Percentiles rank a stretch among this genome's conserved stretches.
Evolutionary conservation across 345 rosid genomes (phyloP).

Genomic region (Murraya paniculata): DNA sequence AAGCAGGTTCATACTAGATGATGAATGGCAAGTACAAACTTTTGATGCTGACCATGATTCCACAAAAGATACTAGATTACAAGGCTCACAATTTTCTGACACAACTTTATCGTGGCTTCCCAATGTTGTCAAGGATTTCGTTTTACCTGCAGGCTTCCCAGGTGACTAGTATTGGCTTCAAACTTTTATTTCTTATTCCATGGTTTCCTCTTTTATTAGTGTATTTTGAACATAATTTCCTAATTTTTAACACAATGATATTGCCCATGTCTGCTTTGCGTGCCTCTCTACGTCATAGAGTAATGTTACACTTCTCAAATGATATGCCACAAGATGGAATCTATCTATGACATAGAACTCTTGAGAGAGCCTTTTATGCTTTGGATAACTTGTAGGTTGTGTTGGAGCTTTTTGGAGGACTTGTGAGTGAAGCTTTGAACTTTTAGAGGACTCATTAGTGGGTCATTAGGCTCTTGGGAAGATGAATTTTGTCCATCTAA

Average conservation of each 20-base stretch:
- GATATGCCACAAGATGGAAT: too few species aligned
- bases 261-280: neutral
- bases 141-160: slow-evolving; percentile 86
- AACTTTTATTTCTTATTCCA: neutral
- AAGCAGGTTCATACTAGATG: slow-evolving; percentile 61
- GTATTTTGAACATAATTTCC: neutral
- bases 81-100: slow-evolving; percentile 30
- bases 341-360: too few species aligned
- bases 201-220: neutral
- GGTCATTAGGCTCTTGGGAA: too few species aligned
- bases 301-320: too few species aligned
- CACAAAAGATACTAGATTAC: slow-evolving; percentile 7
- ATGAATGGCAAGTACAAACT: slow-evolving; percentile 47
- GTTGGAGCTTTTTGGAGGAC: too few species aligned
- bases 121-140: slow-evolving; percentile 50
- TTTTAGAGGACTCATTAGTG: too few species aligned
- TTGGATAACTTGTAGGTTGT: too few species aligned
- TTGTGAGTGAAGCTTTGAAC: too few species aligned
- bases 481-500: too few species aligned
- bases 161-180: slow-evolving; percentile 37
- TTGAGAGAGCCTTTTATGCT: too few species aligned
- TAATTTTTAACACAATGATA: neutral
- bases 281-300: neutral
- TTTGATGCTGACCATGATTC: slow-evolving; percentile 35
- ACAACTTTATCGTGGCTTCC: slow-evolving; percentile 60